phyloP scores from a whole-genome alignment of 208 protist species.

The Wallacemonas sp. region DNA sequence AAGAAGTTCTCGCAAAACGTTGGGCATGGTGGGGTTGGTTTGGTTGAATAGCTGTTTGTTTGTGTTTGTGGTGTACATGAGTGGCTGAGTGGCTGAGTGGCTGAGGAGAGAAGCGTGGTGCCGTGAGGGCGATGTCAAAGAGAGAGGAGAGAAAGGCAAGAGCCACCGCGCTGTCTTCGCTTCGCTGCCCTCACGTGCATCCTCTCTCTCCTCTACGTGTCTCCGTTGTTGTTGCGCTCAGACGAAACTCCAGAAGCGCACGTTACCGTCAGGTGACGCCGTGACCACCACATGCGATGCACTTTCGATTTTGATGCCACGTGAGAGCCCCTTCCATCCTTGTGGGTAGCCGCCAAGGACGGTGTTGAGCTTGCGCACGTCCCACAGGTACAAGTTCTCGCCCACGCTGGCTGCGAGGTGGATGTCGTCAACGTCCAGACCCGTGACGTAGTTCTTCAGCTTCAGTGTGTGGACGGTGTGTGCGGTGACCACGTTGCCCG shows the following conservation, averaged over 20 bases:
- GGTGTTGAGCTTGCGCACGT: constrained; percentile 70
- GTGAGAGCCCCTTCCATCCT: constrained; percentile 80
- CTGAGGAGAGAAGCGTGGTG: no score
- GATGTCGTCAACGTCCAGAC: constrained; percentile 71
- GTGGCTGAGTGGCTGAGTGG: no score
- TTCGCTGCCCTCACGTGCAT: no score
- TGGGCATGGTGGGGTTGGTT: no score
- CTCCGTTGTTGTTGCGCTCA: no score
- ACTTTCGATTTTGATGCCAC: constrained; percentile 64
- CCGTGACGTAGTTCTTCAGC: constrained; percentile 83
- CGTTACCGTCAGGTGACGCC: constrained; percentile 76
- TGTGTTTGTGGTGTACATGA: no score
- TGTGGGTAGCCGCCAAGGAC: constrained; percentile 80
- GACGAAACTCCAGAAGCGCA: constrained; percentile 82
- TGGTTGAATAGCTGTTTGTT: no score
- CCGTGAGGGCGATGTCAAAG: no score
- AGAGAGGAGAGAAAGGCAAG: no score
- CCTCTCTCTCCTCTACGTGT: no score
- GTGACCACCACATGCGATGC: constrained; percentile 58
- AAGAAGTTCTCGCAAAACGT: no score
- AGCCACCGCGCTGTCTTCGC: no score
- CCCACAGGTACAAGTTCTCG: constrained; percentile 84
- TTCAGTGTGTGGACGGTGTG: constrained; percentile 71
- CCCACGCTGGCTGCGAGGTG: constrained; percentile 78
- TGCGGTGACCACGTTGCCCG: constrained; percentile 24